Conservation (phyloP, 768 basidiomycete species). For the Boletales sp. region DNA sequence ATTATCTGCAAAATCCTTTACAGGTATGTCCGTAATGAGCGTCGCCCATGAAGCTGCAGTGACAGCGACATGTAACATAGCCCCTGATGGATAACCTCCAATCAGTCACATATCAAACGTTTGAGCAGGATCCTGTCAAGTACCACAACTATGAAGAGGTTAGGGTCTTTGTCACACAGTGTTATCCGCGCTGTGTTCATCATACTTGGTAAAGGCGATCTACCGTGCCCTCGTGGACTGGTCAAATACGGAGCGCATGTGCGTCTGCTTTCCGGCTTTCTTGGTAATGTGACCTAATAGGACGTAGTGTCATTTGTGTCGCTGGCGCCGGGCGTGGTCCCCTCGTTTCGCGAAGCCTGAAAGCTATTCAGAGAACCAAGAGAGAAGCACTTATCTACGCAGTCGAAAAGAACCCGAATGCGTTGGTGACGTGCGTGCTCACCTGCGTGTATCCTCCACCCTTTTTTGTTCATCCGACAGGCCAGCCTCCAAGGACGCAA, state of each 20-base stretch:
- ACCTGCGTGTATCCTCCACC: constrained; percentile 4
- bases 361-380: constrained; percentile 65
- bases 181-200: constrained; percentile 8
- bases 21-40: constrained; percentile 50
- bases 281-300: constrained; percentile 15
- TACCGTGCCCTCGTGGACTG: constrained; percentile 75
- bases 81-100: constrained; percentile 97
- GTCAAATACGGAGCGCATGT: constrained; percentile 60
- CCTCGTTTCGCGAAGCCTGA: constrained; percentile 79
- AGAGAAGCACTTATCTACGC: constrained; percentile 72
- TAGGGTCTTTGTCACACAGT: constrained; percentile 13
- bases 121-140: constrained; percentile 97
- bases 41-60: constrained; percentile 4
- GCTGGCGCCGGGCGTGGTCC: constrained; percentile 96
- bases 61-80: constrained; percentile 35
- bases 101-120: constrained; percentile 94
- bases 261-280: constrained; percentile 29
- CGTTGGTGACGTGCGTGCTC: constrained; percentile 84
- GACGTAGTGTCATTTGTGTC: constrained; percentile 73
- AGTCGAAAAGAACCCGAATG: constrained; percentile 96
- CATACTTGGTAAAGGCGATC: constrained; percentile 55
- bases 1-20: constrained; percentile 91
- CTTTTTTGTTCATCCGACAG: constrained; percentile 13
- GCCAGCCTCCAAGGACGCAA: constrained; percentile 80
- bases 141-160: constrained; percentile 95